phyloP scores from a whole-genome alignment of 2,329 filamentous ascomycete species.

The Capronia americana region DNA sequence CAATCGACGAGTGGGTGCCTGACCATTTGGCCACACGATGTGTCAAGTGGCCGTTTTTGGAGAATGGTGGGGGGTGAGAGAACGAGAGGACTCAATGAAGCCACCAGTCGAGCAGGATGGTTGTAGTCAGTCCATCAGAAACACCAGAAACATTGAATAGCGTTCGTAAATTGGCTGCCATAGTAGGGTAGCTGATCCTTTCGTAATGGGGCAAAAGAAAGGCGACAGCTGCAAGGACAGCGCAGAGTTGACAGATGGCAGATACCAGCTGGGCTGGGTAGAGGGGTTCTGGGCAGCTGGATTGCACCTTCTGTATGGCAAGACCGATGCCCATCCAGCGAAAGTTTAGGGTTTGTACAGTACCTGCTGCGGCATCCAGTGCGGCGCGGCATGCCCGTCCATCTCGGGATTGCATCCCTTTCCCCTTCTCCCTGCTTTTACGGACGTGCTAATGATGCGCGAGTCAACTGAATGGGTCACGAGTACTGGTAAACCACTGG shows the following conservation, averaged over 20 bases:
- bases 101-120: background rate
- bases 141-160: slow-evolving; percentile 3
- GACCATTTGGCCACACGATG: slow-evolving; percentile 14
- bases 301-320: background rate
- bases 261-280: slow-evolving; percentile 11
- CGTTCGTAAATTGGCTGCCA: slow-evolving; percentile 4
- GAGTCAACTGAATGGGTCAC: slow-evolving; percentile 19
- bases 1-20: slow-evolving; percentile 15
- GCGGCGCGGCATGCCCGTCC: slow-evolving; percentile 12
- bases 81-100: slow-evolving; percentile 1
- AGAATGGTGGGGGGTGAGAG: slow-evolving; percentile 1
- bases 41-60: slow-evolving; percentile 16
- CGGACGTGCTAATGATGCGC: background rate
- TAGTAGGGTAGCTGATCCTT: slow-evolving; percentile 1
- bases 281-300: background rate
- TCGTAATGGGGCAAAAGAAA: slow-evolving; percentile 15
- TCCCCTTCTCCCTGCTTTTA: slow-evolving; percentile 7
- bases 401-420: slow-evolving; percentile 5
- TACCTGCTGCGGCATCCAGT: slow-evolving; percentile 10
- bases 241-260: slow-evolving; percentile 20
- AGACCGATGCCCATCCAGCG: background rate
- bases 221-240: slow-evolving; percentile 19
- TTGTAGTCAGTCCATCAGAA: background rate
- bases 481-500: slow-evolving; percentile 5
- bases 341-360: background rate